Evolutionary conservation across 2,329 filamentous ascomycete species (phyloP), one percentile per base, ranked within the genome.

Genomic region (Colletotrichum chrysophilum): DNA sequence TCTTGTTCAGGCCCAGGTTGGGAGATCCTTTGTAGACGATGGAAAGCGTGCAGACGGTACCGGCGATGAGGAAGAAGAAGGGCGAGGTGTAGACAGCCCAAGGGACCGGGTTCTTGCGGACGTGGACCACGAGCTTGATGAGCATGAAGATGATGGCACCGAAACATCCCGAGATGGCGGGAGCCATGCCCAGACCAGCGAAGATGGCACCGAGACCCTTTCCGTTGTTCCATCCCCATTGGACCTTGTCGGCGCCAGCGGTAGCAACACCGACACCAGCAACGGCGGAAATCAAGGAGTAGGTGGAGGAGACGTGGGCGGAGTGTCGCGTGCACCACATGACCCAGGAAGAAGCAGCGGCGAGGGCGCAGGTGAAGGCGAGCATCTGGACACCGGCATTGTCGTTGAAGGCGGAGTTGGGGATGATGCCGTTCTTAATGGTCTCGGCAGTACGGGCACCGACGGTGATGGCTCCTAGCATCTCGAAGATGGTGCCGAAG

Each of bases 11-110:
- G 26, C 89, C 89, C 34, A 94, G 89, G 75, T 88, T 92, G 28
- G 94, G 93, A 12, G 94, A 95, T 36, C 94, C 94, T 89, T 96
- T 95, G 90, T 95, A 95, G 79, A 96, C 94, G 79, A 96, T 92
- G 58, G 93, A 95, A 7, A 96, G 88, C 0, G 94, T 94, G 86
- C 93, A 95, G 80, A 96, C 86, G 74, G 93, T 94, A 71, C 89
- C 93, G 71, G 94, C 93, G 75, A 96, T 90, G 71, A 95, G 91
- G 89, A 96, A 96, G 87, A 93, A 96, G 85, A 94, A 91, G 12
- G 94, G 94, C 3, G 93, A 92, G 67, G 90, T 93, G 85, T 89
- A 95, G 70, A 96, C 90, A 30, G 94, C 93, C 93, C 93, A 95
- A 8, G 88, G 89, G 4, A 94, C 88, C 7, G 94, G 93, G 84